These are phyloP conservation scores for Xylaria longipes DNA, from an alignment of 495 filamentous ascomycete species.

Conservation along the genomic window DNA sequence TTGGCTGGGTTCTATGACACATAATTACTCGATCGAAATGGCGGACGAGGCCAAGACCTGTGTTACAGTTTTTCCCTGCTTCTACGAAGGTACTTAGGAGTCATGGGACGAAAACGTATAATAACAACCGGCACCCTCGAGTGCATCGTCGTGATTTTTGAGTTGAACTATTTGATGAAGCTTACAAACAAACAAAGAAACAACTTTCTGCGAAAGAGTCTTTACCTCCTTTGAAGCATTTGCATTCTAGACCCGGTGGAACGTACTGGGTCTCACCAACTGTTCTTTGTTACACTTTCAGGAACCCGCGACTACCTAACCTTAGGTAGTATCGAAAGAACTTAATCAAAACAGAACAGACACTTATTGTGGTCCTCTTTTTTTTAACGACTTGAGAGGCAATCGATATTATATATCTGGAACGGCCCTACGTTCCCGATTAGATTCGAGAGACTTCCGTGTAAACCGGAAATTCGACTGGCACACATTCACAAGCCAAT, in stretches of 20 bases:
- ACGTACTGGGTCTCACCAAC: not conserved
- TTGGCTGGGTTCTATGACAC: conserved; percentile 50
- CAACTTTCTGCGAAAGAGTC: not conserved
- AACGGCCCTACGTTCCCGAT: not conserved
- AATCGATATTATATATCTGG: not conserved
- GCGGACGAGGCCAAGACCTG: conserved; percentile 29
- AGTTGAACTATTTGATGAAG: not conserved
- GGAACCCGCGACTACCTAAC: not conserved
- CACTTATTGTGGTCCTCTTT: not conserved
- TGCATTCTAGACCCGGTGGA: not conserved
- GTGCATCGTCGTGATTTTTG: not conserved
- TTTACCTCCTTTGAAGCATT: not conserved
- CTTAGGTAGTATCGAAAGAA: conserved; percentile 3
- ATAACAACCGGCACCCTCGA: conserved; percentile 16
- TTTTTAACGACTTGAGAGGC: not conserved
- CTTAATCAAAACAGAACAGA: not conserved
- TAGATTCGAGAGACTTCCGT: not conserved
- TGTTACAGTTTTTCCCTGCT: conserved; percentile 33
- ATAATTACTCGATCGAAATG: conserved; percentile 61
- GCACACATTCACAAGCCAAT: not conserved
- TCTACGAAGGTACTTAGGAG: conserved; percentile 27
- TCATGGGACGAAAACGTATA: conserved; percentile 27
- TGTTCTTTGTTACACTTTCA: not conserved
- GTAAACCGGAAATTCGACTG: not conserved
- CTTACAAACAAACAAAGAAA: not conserved